A percentile compares a stretch with the other conserved stretches of the same genome.
These are phyloP conservation scores for Globisporangium ultimum DNA, from an alignment of 352 stramenopile species.

Conservation along the genomic window DNA sequence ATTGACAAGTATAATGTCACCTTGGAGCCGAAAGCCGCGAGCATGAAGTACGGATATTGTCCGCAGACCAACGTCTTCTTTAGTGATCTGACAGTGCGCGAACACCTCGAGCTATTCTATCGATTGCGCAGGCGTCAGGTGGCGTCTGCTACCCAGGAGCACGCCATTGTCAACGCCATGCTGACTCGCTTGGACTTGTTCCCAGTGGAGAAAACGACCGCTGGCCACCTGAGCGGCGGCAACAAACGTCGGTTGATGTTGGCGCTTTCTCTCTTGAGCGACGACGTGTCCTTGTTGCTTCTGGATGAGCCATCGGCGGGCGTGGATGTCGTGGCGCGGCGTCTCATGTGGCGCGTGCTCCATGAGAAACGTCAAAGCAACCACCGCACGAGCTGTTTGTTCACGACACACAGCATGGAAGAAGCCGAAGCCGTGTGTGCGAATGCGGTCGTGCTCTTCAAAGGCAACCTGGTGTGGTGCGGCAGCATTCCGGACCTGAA, in stretches of 20 bases:
- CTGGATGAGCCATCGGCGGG: slow-evolving; percentile 81
- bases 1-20: slow-evolving; percentile 68
- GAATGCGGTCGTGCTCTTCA: slow-evolving; percentile 75
- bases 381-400: slow-evolving; percentile 60
- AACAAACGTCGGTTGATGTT: slow-evolving; percentile 84
- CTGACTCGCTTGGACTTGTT: slow-evolving; percentile 58
- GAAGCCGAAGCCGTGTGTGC: slow-evolving; percentile 81
- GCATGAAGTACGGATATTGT: slow-evolving; percentile 72
- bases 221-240: slow-evolving; percentile 68
- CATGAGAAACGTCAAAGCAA: slow-evolving; percentile 50
- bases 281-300: slow-evolving; percentile 60
- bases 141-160: slow-evolving; percentile 23
- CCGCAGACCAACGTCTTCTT: slow-evolving; percentile 79
- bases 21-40: slow-evolving; percentile 41
- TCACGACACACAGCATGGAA: slow-evolving; percentile 87
- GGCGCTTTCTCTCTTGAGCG: slow-evolving; percentile 62
- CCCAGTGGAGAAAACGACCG: slow-evolving; percentile 50
- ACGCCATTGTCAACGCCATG: slow-evolving; percentile 32
- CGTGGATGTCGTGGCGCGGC: slow-evolving; percentile 74
- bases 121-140: slow-evolving; percentile 38
- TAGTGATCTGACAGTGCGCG: slow-evolving; percentile 59
- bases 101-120: slow-evolving; percentile 76
- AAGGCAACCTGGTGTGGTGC: slow-evolving; percentile 67
- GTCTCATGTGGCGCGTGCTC: slow-evolving; percentile 79
- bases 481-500: slow-evolving; percentile 82